These are phyloP conservation scores for Sphagnurus paluster DNA, from an alignment of 1,284 basidiomycete species.

Conservation along the genomic window DNA sequence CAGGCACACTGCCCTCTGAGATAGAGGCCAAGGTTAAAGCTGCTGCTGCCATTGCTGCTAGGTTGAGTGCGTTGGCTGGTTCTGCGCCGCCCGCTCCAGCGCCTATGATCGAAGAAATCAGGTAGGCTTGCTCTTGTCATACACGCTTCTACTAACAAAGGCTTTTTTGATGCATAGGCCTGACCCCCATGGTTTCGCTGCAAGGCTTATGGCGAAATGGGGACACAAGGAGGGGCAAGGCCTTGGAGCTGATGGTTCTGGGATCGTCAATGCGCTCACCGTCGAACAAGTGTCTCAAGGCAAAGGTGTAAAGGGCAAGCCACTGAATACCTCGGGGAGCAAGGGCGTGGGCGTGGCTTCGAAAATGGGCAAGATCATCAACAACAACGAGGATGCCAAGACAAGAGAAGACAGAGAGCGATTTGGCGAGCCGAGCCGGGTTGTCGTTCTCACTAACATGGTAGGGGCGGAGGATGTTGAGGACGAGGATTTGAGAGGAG, in stretches of 20 bases:
- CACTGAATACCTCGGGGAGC: constrained; percentile 25
- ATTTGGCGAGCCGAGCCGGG: constrained; percentile 86
- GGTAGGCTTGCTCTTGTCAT: constrained; percentile 5
- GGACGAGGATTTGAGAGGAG: constrained; percentile 83
- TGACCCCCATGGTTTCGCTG: constrained; percentile 73
- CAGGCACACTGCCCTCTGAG: constrained; percentile 28
- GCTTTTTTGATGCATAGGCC: constrained; percentile 37
- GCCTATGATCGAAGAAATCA: constrained; percentile 20
- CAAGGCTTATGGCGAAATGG: constrained; percentile 88
- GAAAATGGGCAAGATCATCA: constrained; percentile 85
- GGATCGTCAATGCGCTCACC: constrained; percentile 85
- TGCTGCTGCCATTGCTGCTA: constrained; percentile 80
- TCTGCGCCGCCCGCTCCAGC: constrained; percentile 29
- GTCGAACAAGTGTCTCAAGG: constrained; percentile 65
- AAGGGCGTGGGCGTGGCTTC: constrained; percentile 43
- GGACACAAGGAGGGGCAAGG: constrained; percentile 93
- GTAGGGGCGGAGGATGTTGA: constrained; percentile 79
- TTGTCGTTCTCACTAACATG: constrained; percentile 87
- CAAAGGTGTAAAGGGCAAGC: constrained; percentile 36
- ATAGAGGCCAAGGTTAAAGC: constrained; percentile 71
- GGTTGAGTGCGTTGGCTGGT: constrained; percentile 57
- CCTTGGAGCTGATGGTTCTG: constrained; percentile 78
- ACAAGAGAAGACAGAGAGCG: constrained; percentile 71
- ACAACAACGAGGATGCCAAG: constrained; percentile 79
- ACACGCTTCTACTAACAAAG: neutral